Base-by-base conservation (phyloP, 2,329 filamentous ascomycete species). In the Pseudogymnoascus sp. region DNA sequence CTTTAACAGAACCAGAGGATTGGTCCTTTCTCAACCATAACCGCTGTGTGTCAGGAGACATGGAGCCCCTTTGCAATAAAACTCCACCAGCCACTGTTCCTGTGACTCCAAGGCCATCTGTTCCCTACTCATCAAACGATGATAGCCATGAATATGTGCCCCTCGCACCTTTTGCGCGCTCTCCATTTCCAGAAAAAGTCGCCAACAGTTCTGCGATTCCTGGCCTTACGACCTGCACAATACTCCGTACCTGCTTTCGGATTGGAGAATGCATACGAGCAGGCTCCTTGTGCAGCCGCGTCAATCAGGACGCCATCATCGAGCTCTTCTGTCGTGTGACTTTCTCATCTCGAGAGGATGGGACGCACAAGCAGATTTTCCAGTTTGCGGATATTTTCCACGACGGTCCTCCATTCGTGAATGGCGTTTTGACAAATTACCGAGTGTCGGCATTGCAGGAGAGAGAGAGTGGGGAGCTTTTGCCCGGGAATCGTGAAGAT, bases 311-410 rank as follows among this genome's bases (percentile, higher is more conserved):
- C 59, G 76, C 75, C 3, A 77, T 89, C 60, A 79, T 89, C 62
- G 86, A 89, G 68, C 71, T 89, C 0, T 90, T 85, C 67, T 84
- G 84, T 3, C 77, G 82, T 25, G 81, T 89, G 1, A 75, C 75
- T 1, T 77, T 77, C 59, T 87, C 86, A 0, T 79, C 75, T 60
- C 79, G 86, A 0, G 81, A 86, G 61, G 71, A 73, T 11, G 71
- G 74, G 6, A 66, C 68, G 6, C 74, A 70, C 18, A 82, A 78
- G 64, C 86, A 90, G 67, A 76, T 82, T 61, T 88, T 89, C 64
- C 78, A 82, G n/a, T 81, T 89, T 58, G 75, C 77, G 38, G 85
- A 88, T 66, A 70, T 89, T 0, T 85, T 84, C 65, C 81, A 83
- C 63, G 78, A 83, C 18, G 76, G 75, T 9, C 79, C 80, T 4